phyloP scores from a whole-genome alignment of 2,329 filamentous ascomycete species.

The Fusarium virguliforme region DNA sequence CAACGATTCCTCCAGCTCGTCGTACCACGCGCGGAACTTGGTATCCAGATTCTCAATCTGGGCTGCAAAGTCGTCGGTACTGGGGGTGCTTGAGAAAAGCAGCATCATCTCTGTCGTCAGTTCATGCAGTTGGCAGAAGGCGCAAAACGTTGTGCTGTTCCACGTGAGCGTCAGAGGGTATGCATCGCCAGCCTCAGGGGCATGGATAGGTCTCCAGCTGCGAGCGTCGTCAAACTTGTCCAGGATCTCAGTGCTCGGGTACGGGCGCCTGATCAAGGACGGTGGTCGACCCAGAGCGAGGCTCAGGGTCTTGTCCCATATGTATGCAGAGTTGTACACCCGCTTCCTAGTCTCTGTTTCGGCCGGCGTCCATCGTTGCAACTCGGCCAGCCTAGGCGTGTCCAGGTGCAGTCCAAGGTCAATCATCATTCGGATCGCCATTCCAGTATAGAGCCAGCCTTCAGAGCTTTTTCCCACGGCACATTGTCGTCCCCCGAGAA shows the following conservation, averaged over 20 bases:
- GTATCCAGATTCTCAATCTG: not conserved
- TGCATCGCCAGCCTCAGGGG: not conserved
- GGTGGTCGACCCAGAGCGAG: slow-evolving; percentile 39
- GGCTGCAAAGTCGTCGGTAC: slow-evolving; percentile 7
- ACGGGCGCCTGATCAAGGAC: slow-evolving; percentile 19
- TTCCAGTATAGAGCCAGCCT: slow-evolving; percentile 45
- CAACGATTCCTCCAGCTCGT: not conserved
- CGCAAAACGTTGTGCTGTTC: slow-evolving; percentile 2
- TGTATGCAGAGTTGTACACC: slow-evolving; percentile 43
- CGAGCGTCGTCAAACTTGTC: slow-evolving; percentile 8
- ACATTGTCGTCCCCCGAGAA: slow-evolving; percentile 43
- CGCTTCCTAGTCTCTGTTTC: slow-evolving; percentile 43
- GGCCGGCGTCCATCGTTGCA: slow-evolving; percentile 41
- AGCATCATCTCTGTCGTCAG: slow-evolving; percentile 12
- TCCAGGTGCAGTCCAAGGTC: slow-evolving; percentile 45
- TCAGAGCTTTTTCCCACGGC: slow-evolving; percentile 42
- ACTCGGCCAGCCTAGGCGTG: slow-evolving; percentile 25
- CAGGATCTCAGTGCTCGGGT: slow-evolving; percentile 3
- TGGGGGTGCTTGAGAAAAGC: not conserved
- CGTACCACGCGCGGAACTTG: not conserved
- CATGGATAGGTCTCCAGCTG: not conserved
- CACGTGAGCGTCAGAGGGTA: not conserved
- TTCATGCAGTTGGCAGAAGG: slow-evolving; percentile 7
- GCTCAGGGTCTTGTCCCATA: slow-evolving; percentile 47
- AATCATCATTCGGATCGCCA: slow-evolving; percentile 46